Evolutionary conservation across 78 protist species (phyloP), one percentile per base, ranked within the genome.

Genomic region (Dictyostelium brefeldianum): DNA sequence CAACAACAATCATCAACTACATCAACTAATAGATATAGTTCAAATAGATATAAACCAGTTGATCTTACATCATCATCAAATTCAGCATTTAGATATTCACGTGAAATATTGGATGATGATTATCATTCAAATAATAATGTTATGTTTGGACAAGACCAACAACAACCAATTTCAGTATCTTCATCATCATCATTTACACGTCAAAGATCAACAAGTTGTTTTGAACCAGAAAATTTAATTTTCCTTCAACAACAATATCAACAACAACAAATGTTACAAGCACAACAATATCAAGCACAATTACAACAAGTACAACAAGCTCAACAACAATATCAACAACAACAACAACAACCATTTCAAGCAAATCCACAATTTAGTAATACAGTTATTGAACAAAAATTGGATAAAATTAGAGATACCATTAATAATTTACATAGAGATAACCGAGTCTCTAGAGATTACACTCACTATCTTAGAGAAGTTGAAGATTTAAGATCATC

Each of bases 131-230:
- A 77, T 51, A 73, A 46, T 46, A 46, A 73, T n/a, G 15, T 67
- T 15, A 67, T 67, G 75, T 43, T 73, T 22, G 17, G 46, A 27
- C 41, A n/a, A 48, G 64, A 62, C 14, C 27, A 27, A 27, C 46
- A 22, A 50, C 4, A 18, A 7, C 50, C 78, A 69, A 25, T 20
- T 6, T 46, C 74, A 12, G 25, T 17, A 81, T 46, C 74, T 64
- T 27, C 74, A 9, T 29, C 47, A 78, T 25, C 65, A 17, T 15
- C 70, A 31, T 54, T 78, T 12, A 50, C 83, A 27, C 57, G 83
- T 75, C 93, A 87, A 77, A 80, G 93, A 62, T 87, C 93, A 51
- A 77, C 64, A 48, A 87, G 93, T 47, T 87, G 93, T n/a, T 77
- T 87, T 18, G 93, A 87, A 47, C 87, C 73, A 25, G 78, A 78